A percentile compares a stretch with the other conserved stretches of the same genome.
phyloP scores from a whole-genome alignment of 2,329 filamentous ascomycete species.

The Aaosphaeria pasadenensis region DNA sequence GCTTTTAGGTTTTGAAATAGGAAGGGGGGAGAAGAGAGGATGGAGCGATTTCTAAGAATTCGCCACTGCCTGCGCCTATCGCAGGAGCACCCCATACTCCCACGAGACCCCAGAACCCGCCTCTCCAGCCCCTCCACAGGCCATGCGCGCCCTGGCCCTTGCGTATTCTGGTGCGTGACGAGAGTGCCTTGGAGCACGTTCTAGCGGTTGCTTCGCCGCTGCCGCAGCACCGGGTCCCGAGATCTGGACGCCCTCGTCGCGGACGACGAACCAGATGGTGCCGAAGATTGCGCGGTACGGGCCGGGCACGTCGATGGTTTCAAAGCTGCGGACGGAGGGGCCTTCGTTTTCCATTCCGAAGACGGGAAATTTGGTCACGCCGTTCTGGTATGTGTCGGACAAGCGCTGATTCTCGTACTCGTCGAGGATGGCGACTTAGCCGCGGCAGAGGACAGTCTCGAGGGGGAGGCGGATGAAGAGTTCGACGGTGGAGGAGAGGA shows the following conservation, averaged over 20 bases:
- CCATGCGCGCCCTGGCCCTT: slow-evolving; percentile 68
- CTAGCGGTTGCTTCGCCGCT: slow-evolving; percentile 10
- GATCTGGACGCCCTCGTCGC: slow-evolving; percentile 68
- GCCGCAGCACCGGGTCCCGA: slow-evolving; percentile 22
- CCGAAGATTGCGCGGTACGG: slow-evolving; percentile 81
- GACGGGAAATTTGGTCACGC: slow-evolving; percentile 8
- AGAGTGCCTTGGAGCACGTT: slow-evolving; percentile 26
- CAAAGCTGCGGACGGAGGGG: slow-evolving; percentile 40
- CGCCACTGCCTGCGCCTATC: slow-evolving; percentile 42
- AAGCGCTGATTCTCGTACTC: slow-evolving; percentile 32
- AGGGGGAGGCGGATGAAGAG: slow-evolving; percentile 85
- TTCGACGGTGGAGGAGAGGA: slow-evolving; percentile 74
- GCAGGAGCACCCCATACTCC: slow-evolving; percentile 70
- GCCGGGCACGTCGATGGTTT: slow-evolving; percentile 77
- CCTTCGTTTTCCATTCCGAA: slow-evolving; percentile 19
- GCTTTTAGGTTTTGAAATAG: too few species aligned
- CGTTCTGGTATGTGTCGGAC: slow-evolving; percentile 19
- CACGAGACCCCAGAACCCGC: slow-evolving; percentile 74
- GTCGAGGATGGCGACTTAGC: slow-evolving; percentile 68
- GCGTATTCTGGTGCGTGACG: slow-evolving; percentile 40
- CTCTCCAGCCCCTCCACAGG: slow-evolving; percentile 71
- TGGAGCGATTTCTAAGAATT: too few species aligned
- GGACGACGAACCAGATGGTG: slow-evolving; percentile 83
- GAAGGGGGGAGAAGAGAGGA: too few species aligned
- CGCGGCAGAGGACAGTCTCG: slow-evolving; percentile 86